Evolutionary conservation across 108 stramenopile species (phyloP), one percentile per base, ranked within the genome.

Genomic region (Aurantiochytrium sp.): DNA sequence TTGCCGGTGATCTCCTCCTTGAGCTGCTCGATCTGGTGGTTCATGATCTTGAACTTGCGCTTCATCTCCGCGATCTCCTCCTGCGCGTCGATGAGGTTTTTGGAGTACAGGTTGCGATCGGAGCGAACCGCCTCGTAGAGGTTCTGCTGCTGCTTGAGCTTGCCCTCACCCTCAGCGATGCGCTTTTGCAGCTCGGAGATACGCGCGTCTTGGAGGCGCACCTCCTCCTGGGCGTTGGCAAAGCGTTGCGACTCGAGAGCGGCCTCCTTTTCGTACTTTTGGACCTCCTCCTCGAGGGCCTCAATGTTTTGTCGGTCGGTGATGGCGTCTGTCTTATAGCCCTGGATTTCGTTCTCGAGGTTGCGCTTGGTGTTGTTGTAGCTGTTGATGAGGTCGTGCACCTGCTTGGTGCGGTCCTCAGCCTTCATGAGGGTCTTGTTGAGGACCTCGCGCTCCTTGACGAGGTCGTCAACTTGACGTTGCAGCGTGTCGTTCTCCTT

Each of bases 91-190:
- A 93, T 86, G 32, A 94, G 91, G 22, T 91, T 91, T 86, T 93
- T 94, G 24, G 86, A 86, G 90, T 93, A 92, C 31, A 90, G 52
- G 69, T 94, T 94, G 2, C 94, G 89, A 55, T 94, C 94, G 3
- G 68, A 55, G n/a, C 92, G 90, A 4, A 94, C 94, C 1, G 92
- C 86, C 42, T 94, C 94, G 86, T 93, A 94, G 1, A 94, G 85
- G 37, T 90, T 92, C 88, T 94, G 92, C 87, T 94, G 93, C 86
- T 94, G 93, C 90, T 94, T 94, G 21, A 94, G 52, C 36, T 86
- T 86, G 68, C 69, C 54, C n/a, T 32, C 86, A 3, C 85, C 87
- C 48, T 90, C 88, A 4, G 55, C 45, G 34, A 92, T 93, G 55
- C 91, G 90, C 85, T 87, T 90, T 50, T 94, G 92, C 86, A 94